These are phyloP conservation scores for Acorus calamus DNA, from an alignment of 106 monocot genomes.

Conservation along the genomic window DNA sequence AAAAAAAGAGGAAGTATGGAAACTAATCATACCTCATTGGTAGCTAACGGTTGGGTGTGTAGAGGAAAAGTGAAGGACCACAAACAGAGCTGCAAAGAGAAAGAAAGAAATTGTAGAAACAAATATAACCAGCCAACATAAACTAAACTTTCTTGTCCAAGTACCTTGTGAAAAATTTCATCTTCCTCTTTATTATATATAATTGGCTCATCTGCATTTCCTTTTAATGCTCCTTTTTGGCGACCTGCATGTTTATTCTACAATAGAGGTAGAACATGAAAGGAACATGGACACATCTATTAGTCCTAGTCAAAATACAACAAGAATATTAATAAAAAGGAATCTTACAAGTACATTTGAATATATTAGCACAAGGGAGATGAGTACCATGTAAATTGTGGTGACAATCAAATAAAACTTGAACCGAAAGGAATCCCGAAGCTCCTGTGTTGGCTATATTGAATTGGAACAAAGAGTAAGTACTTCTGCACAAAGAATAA, in stretches of 20 bases:
- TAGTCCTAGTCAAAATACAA: too few species aligned
- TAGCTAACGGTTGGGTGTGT: conserved; percentile 31
- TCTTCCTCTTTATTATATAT: conserved; percentile 81
- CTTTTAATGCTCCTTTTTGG: conserved; percentile 10
- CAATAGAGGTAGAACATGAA: neutral
- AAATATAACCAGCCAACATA: neutral
- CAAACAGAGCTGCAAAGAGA: conserved; percentile 45
- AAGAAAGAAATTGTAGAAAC: neutral
- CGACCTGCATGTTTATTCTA: conserved; percentile 32
- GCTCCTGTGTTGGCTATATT: conserved; percentile 63
- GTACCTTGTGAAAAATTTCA: conserved; percentile 83
- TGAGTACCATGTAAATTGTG: conserved; percentile 60
- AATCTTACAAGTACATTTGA: neutral
- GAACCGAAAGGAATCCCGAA: conserved; percentile 71
- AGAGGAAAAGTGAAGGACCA: conserved; percentile 57
- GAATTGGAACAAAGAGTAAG: neutral
- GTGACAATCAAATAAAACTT: conserved; percentile 70
- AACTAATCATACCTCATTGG: conserved; percentile 49
- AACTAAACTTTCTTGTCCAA: neutral
- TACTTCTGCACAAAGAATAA: neutral
- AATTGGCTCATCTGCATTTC: conserved; percentile 39
- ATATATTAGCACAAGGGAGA: neutral
- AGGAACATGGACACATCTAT: neutral
- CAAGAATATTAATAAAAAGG: neutral
- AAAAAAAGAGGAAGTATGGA: too few species aligned